Evolutionary conservation across 257 asterid species (phyloP), one percentile per base, ranked within the genome.

Genomic region (Penstemon davidsonii): DNA sequence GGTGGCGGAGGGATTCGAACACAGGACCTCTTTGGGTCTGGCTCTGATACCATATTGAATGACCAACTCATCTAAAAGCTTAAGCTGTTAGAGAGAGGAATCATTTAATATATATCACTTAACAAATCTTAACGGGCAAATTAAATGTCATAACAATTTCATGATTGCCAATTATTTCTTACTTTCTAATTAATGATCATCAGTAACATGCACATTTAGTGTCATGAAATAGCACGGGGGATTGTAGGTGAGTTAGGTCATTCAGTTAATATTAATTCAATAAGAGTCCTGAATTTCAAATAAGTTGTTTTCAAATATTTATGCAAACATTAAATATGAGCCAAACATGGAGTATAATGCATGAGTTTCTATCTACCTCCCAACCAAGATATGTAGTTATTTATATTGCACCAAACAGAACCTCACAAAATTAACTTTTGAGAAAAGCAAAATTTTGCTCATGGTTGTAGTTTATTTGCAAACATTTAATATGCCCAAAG

Each of bases 281-380:
- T 57, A 62, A 37, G 58, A n/a, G 25, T 64, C 5, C 55, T 12
- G 19, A 72, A 47, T 37, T n/a, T n/a, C 51, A 9, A 59, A 42
- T 59, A 46, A 41, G 63, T 25, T n/a, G 72, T 58, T 73, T 25
- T 50, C 51, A 38, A 64, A 56, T 40, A 60, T 38, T 59, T 39
- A 60, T 33, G 7, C 40, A 39, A 38, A 37, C 58, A 54, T 72
- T 64, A 72, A 60, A 15, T 56, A 15, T 49, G n/a, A 51, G 40
- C 53, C 58, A 57, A 61, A 49, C 10, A 47, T 8, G 5, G 52
- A 38, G 38, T 8, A 15, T 37, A 47, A 5, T 57, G 41, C 40
- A 37, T 39, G 46, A 38, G 9, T 59, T 50, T 38, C 64, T 15
- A 55, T 63, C 76, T 46, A 64, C 71, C 51, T 54, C 10, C 33